Conservation (phyloP, 306 rosid genomes). For the Styphnolobium japonicum region DNA sequence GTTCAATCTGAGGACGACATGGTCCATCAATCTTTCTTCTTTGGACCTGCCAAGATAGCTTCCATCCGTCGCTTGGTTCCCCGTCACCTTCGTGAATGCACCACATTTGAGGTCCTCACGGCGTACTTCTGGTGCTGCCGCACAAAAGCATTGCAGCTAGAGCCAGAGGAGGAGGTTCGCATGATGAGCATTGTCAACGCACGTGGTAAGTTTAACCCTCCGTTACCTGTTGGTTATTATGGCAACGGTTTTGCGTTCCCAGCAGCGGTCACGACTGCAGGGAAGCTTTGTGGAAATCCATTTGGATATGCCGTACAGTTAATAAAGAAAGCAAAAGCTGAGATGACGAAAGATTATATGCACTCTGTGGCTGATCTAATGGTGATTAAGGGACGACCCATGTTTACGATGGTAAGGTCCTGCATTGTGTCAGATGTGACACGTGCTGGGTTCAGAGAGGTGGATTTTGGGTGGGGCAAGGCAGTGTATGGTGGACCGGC, state of each 20-base stretch:
- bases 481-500: slow-evolving; percentile 35
- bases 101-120: slow-evolving; percentile 25
- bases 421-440: slow-evolving; percentile 28
- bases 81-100: background rate
- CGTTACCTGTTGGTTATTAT: slow-evolving; percentile 14
- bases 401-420: background rate
- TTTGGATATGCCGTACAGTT: slow-evolving; percentile 10
- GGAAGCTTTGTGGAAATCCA: background rate
- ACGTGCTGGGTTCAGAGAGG: background rate
- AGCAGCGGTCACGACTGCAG: background rate
- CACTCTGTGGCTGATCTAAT: slow-evolving; percentile 40
- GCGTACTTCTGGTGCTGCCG: slow-evolving; percentile 31
- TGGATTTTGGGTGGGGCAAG: slow-evolving; percentile 59
- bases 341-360: slow-evolving; percentile 36
- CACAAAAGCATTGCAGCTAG: slow-evolving; percentile 33
- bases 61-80: slow-evolving; percentile 15
- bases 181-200: background rate
- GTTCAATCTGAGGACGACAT: background rate
- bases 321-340: slow-evolving; percentile 24
- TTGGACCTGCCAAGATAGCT: slow-evolving; percentile 12
- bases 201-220: slow-evolving; percentile 3
- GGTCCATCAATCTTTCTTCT: slow-evolving; percentile 13
- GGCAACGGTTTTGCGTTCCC: slow-evolving; percentile 16
- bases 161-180: slow-evolving; percentile 18
- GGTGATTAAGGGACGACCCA: slow-evolving; percentile 29